phyloP scores from a whole-genome alignment of 768 basidiomycete species.

The Mycena galopus region DNA sequence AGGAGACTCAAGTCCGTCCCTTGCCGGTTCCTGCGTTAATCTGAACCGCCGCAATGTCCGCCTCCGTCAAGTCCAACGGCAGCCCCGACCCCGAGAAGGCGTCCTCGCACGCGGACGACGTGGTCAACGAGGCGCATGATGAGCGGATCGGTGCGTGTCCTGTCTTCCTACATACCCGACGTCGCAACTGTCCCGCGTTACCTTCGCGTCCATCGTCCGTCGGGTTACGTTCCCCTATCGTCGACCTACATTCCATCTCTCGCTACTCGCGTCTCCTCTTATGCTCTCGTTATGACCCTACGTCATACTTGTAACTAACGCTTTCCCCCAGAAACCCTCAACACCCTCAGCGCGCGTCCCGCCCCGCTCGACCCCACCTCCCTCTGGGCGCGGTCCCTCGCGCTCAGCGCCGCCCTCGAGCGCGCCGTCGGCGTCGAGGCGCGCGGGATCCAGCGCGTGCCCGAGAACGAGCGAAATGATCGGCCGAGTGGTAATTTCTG shows the following conservation, averaged over 20 bases:
- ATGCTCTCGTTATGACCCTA: too few relatives aligned
- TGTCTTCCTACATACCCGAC: too few relatives aligned
- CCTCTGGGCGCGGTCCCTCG: slow-evolving; percentile 32
- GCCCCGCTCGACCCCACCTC: slow-evolving; percentile 15
- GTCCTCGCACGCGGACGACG: not conserved
- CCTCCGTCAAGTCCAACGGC: not conserved
- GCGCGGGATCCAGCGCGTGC: slow-evolving; percentile 52
- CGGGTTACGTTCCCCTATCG: too few relatives aligned
- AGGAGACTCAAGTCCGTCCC: not conserved
- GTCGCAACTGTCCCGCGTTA: too few relatives aligned
- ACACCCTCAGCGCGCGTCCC: slow-evolving; percentile 24
- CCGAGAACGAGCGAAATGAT: slow-evolving; percentile 39
- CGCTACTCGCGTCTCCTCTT: too few relatives aligned
- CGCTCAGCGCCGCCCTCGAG: slow-evolving; percentile 22
- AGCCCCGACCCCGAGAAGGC: slow-evolving; percentile 17
- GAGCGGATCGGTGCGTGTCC: not conserved
- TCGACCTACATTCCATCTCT: too few relatives aligned
- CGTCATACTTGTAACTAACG: too few relatives aligned
- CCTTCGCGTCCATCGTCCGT: too few relatives aligned
- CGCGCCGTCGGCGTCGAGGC: slow-evolving; percentile 46
- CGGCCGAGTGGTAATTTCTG: slow-evolving; percentile 24
- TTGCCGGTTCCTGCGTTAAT: slow-evolving; percentile 17
- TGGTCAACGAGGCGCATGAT: not conserved
- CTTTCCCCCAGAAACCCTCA: slow-evolving; percentile 5
- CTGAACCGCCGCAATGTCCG: not conserved